Percentiles rank a stretch among this genome's conserved stretches.
Evolutionary conservation across 1,139 yeast species (phyloP).

Genomic region (Petasospora fabianii): DNA sequence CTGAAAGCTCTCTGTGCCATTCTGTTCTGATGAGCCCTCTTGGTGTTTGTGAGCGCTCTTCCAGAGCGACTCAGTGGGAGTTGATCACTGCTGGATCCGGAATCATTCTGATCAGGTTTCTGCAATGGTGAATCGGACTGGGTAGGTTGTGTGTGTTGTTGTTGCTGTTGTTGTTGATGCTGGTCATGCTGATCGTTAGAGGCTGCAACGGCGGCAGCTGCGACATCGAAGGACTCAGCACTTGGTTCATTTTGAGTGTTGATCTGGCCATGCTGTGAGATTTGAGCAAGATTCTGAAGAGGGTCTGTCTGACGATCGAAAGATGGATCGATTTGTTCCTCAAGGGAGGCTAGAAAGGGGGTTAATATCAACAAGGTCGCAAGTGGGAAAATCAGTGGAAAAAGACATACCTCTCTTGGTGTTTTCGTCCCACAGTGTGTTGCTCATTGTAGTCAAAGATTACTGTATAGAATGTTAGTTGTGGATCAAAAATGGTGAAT

Average conservation of each 20-base stretch:
- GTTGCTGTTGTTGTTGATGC: not conserved
- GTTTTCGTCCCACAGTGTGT: slow-evolving; percentile 2
- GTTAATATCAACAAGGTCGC: not conserved
- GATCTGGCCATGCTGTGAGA: not conserved
- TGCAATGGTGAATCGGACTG: too few species aligned
- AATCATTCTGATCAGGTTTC: slow-evolving; percentile 1
- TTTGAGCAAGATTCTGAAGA: slow-evolving; percentile 1
- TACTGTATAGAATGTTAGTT: too few species aligned
- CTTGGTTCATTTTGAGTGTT: slow-evolving; percentile 7
- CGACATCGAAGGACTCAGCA: slow-evolving; percentile 27
- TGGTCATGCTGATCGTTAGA: slow-evolving; percentile 8
- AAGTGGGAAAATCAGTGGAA: not conserved
- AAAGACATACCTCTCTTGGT: not conserved
- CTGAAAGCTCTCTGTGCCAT: slow-evolving; percentile 88
- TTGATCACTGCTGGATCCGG: slow-evolving; percentile 9
- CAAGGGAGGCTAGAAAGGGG: slow-evolving; percentile 3
- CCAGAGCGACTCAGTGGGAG: slow-evolving; percentile 31
- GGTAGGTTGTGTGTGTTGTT: too few species aligned
- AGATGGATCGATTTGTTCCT: slow-evolving; percentile 25
- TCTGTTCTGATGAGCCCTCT: slow-evolving; percentile 86
- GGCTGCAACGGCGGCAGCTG: slow-evolving; percentile 31
- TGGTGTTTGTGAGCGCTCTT: slow-evolving; percentile 58
- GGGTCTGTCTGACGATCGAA: slow-evolving; percentile 16
- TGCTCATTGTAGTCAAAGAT: too few species aligned
- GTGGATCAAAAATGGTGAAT: too few species aligned